These are phyloP conservation scores for Salix suchowensis DNA, from an alignment of 345 rosid species.

Conservation along the genomic window DNA sequence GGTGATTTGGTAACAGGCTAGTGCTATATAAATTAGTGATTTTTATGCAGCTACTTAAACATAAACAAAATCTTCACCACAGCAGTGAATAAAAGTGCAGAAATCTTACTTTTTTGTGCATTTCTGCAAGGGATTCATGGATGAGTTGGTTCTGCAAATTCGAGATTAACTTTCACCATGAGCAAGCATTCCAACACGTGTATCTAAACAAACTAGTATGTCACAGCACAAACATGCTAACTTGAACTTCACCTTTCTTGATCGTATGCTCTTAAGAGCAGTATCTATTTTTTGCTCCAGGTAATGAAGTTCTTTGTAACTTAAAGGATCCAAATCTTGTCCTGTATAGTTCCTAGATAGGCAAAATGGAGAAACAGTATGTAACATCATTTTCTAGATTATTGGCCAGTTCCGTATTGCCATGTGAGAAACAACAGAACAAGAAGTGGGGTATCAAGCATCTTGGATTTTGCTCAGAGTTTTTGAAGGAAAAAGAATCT, in stretches of 20 bases:
- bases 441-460: neutral
- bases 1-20: neutral
- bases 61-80: neutral
- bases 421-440: neutral
- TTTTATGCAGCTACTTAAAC: neutral
- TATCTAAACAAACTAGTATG: neutral
- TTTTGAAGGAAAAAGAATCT: neutral
- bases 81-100: neutral
- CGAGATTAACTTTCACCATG: neutral
- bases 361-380: neutral
- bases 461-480: neutral
- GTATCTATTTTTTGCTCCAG: slow-evolving; percentile 79
- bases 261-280: slow-evolving; percentile 70
- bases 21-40: neutral
- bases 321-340: slow-evolving; percentile 59
- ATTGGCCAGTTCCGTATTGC: neutral
- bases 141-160: slow-evolving; percentile 63
- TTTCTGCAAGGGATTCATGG: slow-evolving; percentile 49
- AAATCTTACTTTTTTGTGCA: slow-evolving; percentile 60
- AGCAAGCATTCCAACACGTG: neutral
- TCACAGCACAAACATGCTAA: neutral
- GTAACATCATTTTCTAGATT: neutral
- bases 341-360: slow-evolving; percentile 55
- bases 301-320: slow-evolving; percentile 61
- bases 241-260: slow-evolving; percentile 48